phyloP scores from a whole-genome alignment of 306 rosid genomes.

The Luffa acutangula region DNA sequence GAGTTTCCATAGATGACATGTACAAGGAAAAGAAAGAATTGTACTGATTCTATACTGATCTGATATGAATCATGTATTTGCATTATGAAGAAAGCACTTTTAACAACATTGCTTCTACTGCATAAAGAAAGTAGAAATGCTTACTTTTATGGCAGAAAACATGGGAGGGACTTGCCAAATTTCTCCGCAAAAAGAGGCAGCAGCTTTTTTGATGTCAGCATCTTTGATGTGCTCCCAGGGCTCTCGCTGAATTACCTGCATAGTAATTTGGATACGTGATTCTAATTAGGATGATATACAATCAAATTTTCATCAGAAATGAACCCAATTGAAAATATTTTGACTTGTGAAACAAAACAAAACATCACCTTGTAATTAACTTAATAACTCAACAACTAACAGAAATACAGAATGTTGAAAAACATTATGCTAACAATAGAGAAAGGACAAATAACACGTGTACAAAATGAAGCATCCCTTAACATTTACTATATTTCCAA shows the following conservation, averaged over 20 bases:
- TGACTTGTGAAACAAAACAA: not conserved
- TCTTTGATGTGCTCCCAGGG: slow-evolving; percentile 99
- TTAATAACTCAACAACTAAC: not conserved
- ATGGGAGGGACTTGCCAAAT: slow-evolving; percentile 99
- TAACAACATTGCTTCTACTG: not conserved
- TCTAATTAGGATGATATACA: not conserved
- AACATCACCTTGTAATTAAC: not conserved
- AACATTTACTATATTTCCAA: not conserved
- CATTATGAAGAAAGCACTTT: not conserved
- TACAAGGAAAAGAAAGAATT: not conserved
- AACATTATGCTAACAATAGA: not conserved
- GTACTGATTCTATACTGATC: not conserved
- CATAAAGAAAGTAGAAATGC: slow-evolving; percentile 10
- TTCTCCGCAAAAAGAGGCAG: slow-evolving; percentile 73
- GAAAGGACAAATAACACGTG: not conserved
- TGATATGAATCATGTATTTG: not conserved
- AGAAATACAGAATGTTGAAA: not conserved
- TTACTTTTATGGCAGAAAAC: slow-evolving; percentile 98
- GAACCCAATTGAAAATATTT: not conserved
- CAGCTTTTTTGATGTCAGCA: slow-evolving; percentile 63
- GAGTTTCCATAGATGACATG: not conserved
- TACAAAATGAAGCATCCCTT: not conserved
- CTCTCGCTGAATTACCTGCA: slow-evolving; percentile 94
- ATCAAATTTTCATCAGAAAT: not conserved
- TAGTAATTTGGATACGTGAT: slow-evolving; percentile 5